phyloP scores from a whole-genome alignment of 208 protist species.

The Crithidia brevicula region DNA sequence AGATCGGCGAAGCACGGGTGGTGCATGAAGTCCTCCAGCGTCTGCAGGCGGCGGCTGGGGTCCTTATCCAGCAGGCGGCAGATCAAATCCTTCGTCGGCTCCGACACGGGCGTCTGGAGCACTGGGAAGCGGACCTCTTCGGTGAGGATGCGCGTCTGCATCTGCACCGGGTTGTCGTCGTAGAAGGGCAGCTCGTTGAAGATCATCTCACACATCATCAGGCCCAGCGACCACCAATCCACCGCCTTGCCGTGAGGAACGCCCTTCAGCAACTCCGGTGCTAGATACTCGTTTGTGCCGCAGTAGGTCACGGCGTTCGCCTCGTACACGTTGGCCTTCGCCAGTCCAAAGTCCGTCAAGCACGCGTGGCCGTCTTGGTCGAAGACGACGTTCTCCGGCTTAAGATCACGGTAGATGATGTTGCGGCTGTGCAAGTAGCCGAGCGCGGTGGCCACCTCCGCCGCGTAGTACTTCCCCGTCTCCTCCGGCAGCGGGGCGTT shows the following conservation, averaged over 20 bases:
- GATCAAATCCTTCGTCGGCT: constrained; percentile 81
- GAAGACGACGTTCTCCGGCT: constrained; percentile 92
- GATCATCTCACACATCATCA: constrained; percentile 97
- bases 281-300: constrained; percentile 91
- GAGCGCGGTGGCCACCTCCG: constrained; percentile 90
- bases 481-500: constrained; percentile 67
- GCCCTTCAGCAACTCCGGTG: constrained; percentile 94
- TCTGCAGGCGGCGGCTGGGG: constrained; percentile 72
- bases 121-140: constrained; percentile 61
- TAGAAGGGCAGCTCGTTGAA: constrained; percentile 95
- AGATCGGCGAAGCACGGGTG: constrained; percentile 89
- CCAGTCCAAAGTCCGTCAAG: constrained; percentile 92
- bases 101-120: constrained; percentile 43
- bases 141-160: constrained; percentile 87
- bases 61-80: constrained; percentile 81
- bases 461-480: constrained; percentile 91
- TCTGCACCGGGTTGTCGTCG: constrained; percentile 81
- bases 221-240: constrained; percentile 98
- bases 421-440: constrained; percentile 92
- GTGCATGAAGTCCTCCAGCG: constrained; percentile 78
- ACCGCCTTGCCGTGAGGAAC: constrained; percentile 93
- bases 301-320: constrained; percentile 87
- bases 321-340: constrained; percentile 73
- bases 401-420: constrained; percentile 95
- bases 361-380: constrained; percentile 86